phyloP scores from a whole-genome alignment of 148 eudicot genomes.

The Fagopyrum esculentum region DNA sequence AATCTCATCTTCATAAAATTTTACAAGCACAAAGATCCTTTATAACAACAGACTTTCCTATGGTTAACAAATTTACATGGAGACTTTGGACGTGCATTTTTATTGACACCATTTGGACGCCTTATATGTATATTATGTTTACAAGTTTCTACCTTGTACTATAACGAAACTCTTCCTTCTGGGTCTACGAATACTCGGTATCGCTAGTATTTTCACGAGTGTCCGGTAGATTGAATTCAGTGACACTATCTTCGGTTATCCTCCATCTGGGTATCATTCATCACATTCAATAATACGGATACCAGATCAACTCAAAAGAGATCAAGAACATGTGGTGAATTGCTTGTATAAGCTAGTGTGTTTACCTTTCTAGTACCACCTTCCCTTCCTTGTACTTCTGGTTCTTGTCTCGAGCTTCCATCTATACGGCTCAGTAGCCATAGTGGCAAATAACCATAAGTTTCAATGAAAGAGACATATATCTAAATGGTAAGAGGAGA shows the following conservation, averaged over 20 bases:
- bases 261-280: slow-evolving; percentile 5
- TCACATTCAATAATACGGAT: neutral
- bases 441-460: neutral
- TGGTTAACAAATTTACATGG: neutral
- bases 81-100: neutral
- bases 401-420: slow-evolving; percentile 15
- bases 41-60: neutral
- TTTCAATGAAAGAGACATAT: neutral
- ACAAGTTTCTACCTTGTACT: neutral
- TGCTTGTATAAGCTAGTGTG: too few species aligned
- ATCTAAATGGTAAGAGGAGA: neutral
- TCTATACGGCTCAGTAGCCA: neutral
- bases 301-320: neutral
- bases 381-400: slow-evolving; percentile 16
- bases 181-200: neutral
- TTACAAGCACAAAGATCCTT: neutral
- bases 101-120: neutral
- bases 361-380: slow-evolving; percentile 14
- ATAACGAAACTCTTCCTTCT: neutral
- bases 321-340: neutral
- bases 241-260: neutral
- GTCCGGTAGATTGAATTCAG: slow-evolving; percentile 5
- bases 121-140: neutral
- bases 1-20: neutral
- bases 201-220: neutral